Evolutionary conservation across 805 yeast genomes (phyloP).

Genomic region (Yarrowia alimentaria): DNA sequence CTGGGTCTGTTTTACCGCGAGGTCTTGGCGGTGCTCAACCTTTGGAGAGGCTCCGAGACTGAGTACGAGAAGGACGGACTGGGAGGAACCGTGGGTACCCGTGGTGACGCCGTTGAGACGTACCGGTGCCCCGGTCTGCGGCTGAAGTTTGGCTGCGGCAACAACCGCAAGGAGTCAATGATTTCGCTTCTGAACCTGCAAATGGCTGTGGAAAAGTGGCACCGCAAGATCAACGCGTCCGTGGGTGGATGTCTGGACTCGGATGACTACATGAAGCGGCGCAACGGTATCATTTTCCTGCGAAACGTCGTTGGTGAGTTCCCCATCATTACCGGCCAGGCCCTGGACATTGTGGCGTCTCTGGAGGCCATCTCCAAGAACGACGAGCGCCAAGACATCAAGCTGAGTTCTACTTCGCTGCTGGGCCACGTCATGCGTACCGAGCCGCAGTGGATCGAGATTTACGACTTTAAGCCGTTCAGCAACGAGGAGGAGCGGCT

Average conservation of each 20-base stretch:
- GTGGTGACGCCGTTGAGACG: slow-evolving; percentile 26
- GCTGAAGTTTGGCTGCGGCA: slow-evolving; percentile 28
- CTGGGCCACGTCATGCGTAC: slow-evolving; percentile 35
- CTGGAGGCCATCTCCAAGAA: slow-evolving; percentile 49
- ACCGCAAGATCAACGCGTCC: slow-evolving; percentile 48
- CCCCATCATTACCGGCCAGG: slow-evolving; percentile 68
- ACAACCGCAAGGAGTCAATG: slow-evolving; percentile 31
- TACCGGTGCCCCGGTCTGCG: slow-evolving; percentile 36
- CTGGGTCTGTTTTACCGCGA: slow-evolving; percentile 70
- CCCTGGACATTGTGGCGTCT: slow-evolving; percentile 49
- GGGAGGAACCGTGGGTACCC: slow-evolving; percentile 25
- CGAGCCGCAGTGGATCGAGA: slow-evolving; percentile 34
- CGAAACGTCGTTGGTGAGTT: slow-evolving; percentile 61
- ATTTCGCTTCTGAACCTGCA: slow-evolving; percentile 43
- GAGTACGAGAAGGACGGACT: slow-evolving; percentile 39
- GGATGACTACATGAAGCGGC: slow-evolving; percentile 69
- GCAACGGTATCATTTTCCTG: slow-evolving; percentile 75
- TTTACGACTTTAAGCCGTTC: slow-evolving; percentile 34
- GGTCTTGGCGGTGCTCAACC: slow-evolving; percentile 49
- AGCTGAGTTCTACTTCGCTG: slow-evolving; percentile 49
- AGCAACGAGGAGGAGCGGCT: slow-evolving; percentile 34
- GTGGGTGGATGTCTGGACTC: slow-evolving; percentile 47
- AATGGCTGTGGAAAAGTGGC: slow-evolving; percentile 53
- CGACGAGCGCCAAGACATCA: slow-evolving; percentile 78
- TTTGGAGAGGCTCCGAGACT: slow-evolving; percentile 45